Evolutionary conservation across 371 early-diverging fungal genomes (phyloP).

Genomic region (Mucor racemosus): DNA sequence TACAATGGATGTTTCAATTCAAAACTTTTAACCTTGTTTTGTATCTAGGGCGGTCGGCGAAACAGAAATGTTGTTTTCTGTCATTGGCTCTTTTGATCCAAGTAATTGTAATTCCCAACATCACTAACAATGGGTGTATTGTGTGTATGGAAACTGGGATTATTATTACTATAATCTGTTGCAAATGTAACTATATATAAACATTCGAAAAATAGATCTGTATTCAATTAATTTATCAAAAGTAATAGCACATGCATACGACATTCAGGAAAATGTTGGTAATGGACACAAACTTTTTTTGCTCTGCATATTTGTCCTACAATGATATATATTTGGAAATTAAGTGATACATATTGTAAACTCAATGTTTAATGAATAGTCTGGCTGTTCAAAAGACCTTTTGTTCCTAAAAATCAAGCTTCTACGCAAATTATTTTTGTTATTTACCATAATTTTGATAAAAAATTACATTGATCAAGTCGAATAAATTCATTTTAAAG

Average conservation of each 20-base stretch:
- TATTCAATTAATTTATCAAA: neutral
- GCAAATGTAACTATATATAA: neutral
- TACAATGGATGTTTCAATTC: neutral
- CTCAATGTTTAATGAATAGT: too few relatives aligned
- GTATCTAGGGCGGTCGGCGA: neutral
- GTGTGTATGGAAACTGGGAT: too few relatives aligned
- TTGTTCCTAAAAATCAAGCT: too few relatives aligned
- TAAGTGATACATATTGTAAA: neutral
- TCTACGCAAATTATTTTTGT: too few relatives aligned
- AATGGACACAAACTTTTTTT: neutral
- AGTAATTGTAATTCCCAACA: neutral
- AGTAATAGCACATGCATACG: neutral
- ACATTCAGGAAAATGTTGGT: neutral
- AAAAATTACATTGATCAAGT: too few relatives aligned
- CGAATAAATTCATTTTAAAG: too few relatives aligned
- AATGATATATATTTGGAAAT: neutral
- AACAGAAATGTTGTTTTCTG: too few relatives aligned
- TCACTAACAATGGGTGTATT: neutral
- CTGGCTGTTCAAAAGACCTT: too few relatives aligned
- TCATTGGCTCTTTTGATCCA: too few relatives aligned
- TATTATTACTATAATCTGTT: too few relatives aligned
- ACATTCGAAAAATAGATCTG: neutral
- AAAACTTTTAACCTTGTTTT: neutral
- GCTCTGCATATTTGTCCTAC: conserved; percentile 1
- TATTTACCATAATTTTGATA: too few relatives aligned